Evolutionary conservation across 164 flowering plant genomes (phyloP), one percentile per base, ranked within the genome.

Genomic region (Liquidambar formosana): DNA sequence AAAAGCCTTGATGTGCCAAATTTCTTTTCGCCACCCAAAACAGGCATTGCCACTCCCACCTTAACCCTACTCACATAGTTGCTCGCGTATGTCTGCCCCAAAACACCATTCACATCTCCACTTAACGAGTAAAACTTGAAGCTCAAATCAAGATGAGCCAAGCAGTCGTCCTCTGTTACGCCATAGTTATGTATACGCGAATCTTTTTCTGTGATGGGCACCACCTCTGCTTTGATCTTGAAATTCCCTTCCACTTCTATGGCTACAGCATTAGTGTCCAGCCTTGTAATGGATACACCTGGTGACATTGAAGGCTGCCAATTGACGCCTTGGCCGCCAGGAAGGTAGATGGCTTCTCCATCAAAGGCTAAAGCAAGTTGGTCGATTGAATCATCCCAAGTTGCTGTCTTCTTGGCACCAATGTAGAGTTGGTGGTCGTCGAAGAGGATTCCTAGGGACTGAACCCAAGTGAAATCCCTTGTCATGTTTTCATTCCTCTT

Each of bases 401-500:
- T 76, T 1, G 86, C 66, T 0, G 89, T 83, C 66, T 83, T 82
- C 19, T 54, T 60, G n/a, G 96, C 91, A 0, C 81, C 83, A 23
- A 84, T 21, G 67, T 23, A 83, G 63, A 88, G 80, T 21, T 58
- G 52, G 81, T 88, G 91, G 33, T 49, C 52, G 77, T 73, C 78
- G 54, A 80, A 81, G 73, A 80, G 82, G 71, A 87, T 64, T 4
- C 73, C 86, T 5, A 87, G 21, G 61, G 91, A 78, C 65, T 82
- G 86, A 38, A 87, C 86, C 91, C 91, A 87, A 25, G 89, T 87
- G 81, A n/a, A n/a, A n/a, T n/a, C n/a, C n/a, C n/a, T n/a, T n/a
- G n/a, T n/a, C n/a, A n/a, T n/a, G n/a, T n/a, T n/a, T n/a, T n/a
- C n/a, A n/a, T n/a, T n/a, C n/a, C n/a, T n/a, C n/a, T n/a, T n/a